phyloP scores from a whole-genome alignment of 345 rosid species.

The Excoecaria cochinchinensis region DNA sequence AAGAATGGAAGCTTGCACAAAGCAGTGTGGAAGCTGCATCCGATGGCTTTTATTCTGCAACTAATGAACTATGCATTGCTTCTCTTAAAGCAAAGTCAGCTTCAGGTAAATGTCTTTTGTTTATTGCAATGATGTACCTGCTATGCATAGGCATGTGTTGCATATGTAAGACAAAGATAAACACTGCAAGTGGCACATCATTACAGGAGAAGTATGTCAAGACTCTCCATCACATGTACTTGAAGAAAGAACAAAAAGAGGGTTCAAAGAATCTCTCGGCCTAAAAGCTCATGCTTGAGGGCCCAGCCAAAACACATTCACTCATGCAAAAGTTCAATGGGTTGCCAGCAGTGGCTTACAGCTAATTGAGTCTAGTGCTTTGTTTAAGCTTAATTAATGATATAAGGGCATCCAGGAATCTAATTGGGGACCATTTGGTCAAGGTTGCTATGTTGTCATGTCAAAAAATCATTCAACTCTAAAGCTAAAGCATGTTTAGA shows the following conservation, averaged over 20 bases:
- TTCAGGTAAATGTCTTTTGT: constrained; percentile 57
- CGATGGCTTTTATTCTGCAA: constrained; percentile 61
- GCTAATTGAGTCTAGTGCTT: background rate
- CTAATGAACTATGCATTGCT: constrained; percentile 67
- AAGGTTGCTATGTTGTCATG: background rate
- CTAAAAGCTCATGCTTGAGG: background rate
- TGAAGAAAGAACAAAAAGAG: background rate
- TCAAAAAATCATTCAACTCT: background rate
- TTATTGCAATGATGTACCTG: background rate
- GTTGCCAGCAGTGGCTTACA: background rate
- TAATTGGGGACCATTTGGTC: background rate
- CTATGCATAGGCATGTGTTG: background rate
- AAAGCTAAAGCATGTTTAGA: background rate
- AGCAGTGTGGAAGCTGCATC: constrained; percentile 84
- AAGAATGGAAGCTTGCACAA: constrained; percentile 83
- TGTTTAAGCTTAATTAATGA: background rate
- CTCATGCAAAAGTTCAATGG: background rate
- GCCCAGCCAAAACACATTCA: background rate
- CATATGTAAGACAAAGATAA: background rate
- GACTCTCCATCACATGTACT: background rate
- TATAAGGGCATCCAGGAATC: background rate
- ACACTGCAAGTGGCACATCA: background rate
- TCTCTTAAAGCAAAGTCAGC: constrained; percentile 81
- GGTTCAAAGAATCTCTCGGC: background rate
- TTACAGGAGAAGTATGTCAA: background rate